Evolutionary conservation across 345 rosid species (phyloP), one percentile per base, ranked within the genome.

Genomic region (Brassica rapa): DNA sequence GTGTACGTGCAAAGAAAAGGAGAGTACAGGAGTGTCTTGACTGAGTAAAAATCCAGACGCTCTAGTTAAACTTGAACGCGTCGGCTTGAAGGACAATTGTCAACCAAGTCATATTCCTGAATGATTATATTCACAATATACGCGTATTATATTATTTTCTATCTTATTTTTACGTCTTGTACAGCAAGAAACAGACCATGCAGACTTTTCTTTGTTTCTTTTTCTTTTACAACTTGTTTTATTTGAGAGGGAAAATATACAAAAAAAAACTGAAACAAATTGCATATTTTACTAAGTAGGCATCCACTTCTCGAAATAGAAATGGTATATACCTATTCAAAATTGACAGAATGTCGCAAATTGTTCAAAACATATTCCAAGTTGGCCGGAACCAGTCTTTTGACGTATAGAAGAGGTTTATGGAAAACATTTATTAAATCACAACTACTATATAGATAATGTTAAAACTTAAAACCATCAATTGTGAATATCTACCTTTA

Each of bases 381-480:
- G 77, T 78, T 78, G 77, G 72, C 65, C 55, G 60, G 46, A 66
- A 57, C 4, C 77, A 65, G 10, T 39, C 35, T 14, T 37, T 71
- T 57, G 51, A 41, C 65, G 70, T 69, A 69, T 32, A 5, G 70
- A 56, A 39, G 21, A 70, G 7, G 61, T 68, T 8, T 4, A 5
- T 29, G 8, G 5, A 25, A 51, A 51, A 29, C 62, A 15, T 27
- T 60, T 29, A 29, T 21, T 30, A 32, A 51, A 46, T 2, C 24
- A 43, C 69, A 68, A 68, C n/a, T 57, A 53, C 59, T 5, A 29
- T 66, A 15, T 57, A 67, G 11, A 25, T 4, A 59, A 57, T 37
- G 15, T 39, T 33, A 55, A 55, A 37, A 41, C 8, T 37, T 2
- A 7, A 7, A 10, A 33, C 71, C 33, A 63, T 67, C 32, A 41